Percentiles rank a stretch among this genome's conserved stretches.
Evolutionary conservation across 495 filamentous ascomycete species (phyloP).

Genomic region (Aspergillus carlsbadensis): DNA sequence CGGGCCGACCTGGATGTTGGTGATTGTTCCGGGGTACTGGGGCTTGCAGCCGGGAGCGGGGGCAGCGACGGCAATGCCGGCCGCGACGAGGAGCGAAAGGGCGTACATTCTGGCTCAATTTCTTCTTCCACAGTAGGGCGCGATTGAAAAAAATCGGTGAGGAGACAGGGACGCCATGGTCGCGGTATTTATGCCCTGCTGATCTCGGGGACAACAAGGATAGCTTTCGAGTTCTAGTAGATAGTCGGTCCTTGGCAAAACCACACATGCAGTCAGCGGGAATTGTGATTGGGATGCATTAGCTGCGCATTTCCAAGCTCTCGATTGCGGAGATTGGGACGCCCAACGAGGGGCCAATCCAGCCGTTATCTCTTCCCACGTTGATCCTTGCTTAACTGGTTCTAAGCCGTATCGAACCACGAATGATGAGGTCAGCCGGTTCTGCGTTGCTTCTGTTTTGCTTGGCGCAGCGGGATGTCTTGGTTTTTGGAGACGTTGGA

Average conservation of each 20-base stretch:
- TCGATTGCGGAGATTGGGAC: conserved; percentile 1
- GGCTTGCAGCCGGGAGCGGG: conserved; percentile 15
- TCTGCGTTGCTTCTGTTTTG: not conserved
- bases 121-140: not conserved
- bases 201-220: not conserved
- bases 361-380: conserved; percentile 3
- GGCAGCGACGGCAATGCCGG: conserved; percentile 16
- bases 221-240: not conserved
- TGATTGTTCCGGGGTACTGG: not conserved
- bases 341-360: conserved; percentile 6
- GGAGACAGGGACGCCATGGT: not conserved
- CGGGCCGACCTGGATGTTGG: conserved; percentile 50
- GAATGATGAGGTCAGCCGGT: not conserved
- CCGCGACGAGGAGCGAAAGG: conserved; percentile 12
- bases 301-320: not conserved
- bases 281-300: conserved; percentile 15
- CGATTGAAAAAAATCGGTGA: not conserved
- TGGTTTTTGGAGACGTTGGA: not conserved
- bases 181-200: conserved; percentile 6
- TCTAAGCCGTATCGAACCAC: not conserved
- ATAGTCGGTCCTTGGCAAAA: conserved; percentile 6
- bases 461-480: not conserved
- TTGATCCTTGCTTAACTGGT: conserved; percentile 9
- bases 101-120: conserved; percentile 15
- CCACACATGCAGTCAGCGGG: conserved; percentile 12